Evolutionary conservation across 2,329 filamentous ascomycete genomes (phyloP).

Genomic region (Rhynchosporium secalis): DNA sequence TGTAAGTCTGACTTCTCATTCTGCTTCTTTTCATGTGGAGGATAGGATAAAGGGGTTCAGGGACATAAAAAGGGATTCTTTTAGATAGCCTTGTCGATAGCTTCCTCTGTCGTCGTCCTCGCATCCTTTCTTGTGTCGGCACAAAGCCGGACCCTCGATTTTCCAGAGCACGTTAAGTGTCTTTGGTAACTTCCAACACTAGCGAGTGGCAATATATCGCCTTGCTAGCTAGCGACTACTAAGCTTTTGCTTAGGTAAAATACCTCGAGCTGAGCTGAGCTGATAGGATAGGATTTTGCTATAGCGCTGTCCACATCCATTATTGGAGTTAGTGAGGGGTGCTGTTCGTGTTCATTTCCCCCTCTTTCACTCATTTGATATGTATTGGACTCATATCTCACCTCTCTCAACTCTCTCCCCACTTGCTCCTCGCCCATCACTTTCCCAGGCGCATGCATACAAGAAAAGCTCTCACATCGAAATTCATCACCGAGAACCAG

Average conservation of each 20-base stretch:
- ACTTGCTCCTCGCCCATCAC: conserved; percentile 27
- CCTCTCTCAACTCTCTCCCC: neutral
- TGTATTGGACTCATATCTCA: too few relatives aligned
- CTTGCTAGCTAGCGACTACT: too few relatives aligned
- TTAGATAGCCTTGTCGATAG: neutral
- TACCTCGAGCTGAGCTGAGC: too few relatives aligned
- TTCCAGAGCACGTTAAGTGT: conserved; percentile 25
- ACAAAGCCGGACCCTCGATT: conserved; percentile 20
- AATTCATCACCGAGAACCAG: conserved; percentile 18
- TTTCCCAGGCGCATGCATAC: conserved; percentile 32
- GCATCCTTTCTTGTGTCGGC: neutral
- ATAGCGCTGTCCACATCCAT: too few relatives aligned
- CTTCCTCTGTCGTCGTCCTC: neutral
- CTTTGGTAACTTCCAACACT: conserved; percentile 16
- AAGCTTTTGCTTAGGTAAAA: too few relatives aligned
- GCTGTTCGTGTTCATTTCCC: too few relatives aligned
- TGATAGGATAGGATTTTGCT: too few relatives aligned
- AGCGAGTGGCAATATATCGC: too few relatives aligned
- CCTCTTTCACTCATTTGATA: too few relatives aligned
- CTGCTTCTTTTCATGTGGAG: too few relatives aligned
- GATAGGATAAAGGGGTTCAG: neutral
- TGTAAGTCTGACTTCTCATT: too few relatives aligned
- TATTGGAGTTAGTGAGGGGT: too few relatives aligned
- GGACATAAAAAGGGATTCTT: conserved; percentile 10
- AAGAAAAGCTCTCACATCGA: conserved; percentile 26